Evolutionary conservation across 805 yeast genomes (phyloP).

Genomic region (Candida pseudoglaebosa): DNA sequence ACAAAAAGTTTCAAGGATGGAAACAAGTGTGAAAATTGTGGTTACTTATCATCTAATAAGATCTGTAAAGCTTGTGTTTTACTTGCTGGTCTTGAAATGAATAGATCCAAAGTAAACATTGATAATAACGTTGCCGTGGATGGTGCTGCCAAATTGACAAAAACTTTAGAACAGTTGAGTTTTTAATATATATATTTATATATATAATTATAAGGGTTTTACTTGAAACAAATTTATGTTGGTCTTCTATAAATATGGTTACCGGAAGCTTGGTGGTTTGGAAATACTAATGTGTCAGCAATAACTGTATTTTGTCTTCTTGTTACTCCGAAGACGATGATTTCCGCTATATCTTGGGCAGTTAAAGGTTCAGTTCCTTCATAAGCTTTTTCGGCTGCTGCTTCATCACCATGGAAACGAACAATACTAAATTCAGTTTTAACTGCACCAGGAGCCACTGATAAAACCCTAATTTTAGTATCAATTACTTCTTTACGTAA

Average conservation of each 20-base stretch:
- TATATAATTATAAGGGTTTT: neutral
- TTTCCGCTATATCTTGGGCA: conserved; percentile 37
- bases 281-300: conserved; percentile 37
- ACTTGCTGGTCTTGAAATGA: conserved; percentile 76
- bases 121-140: conserved; percentile 49
- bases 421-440: conserved; percentile 36
- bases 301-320: conserved; percentile 34
- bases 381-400: conserved; percentile 30
- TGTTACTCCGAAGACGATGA: conserved; percentile 32
- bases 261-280: conserved; percentile 35
- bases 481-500: conserved; percentile 35
- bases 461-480: conserved; percentile 34
- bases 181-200: conserved; percentile 36
- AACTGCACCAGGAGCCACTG: conserved; percentile 40
- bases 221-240: conserved; percentile 4
- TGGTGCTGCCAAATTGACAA: conserved; percentile 62
- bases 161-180: conserved; percentile 58
- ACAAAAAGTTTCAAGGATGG: conserved; percentile 50
- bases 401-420: conserved; percentile 30
- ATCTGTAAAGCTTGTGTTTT: conserved; percentile 92
- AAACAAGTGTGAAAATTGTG: conserved; percentile 78
- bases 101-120: conserved; percentile 60
- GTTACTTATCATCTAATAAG: conserved; percentile 82
- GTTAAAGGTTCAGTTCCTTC: conserved; percentile 31
- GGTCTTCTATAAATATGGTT: conserved; percentile 18